Conservation (phyloP, 2,329 filamentous ascomycete genomes). For the Cercospora sp. region DNA sequence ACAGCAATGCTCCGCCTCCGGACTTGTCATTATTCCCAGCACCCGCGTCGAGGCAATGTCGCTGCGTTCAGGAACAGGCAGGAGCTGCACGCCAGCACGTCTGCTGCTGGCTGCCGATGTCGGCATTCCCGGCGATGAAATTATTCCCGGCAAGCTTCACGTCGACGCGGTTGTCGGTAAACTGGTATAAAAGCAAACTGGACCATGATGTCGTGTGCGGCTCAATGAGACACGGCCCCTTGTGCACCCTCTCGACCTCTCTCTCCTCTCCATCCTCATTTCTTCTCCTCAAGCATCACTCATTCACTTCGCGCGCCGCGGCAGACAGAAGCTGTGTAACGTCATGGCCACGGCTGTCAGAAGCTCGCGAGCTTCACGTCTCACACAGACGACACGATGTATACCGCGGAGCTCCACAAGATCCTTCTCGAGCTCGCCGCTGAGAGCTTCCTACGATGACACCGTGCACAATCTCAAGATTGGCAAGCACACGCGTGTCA, state of each 20-base stretch:
- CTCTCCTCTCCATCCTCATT: not conserved
- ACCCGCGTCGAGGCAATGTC: not conserved
- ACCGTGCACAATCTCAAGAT: slow-evolving; percentile 68
- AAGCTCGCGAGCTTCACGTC: slow-evolving; percentile 25
- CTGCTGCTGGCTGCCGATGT: slow-evolving; percentile 10
- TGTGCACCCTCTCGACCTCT: not conserved
- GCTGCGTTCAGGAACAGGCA: slow-evolving; percentile 14
- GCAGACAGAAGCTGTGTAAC: not conserved
- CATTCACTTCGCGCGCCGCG: not conserved
- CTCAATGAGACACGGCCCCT: not conserved
- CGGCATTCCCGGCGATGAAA: slow-evolving; percentile 8
- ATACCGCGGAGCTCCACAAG: slow-evolving; percentile 18
- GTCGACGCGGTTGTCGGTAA: slow-evolving; percentile 21
- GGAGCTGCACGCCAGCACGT: not conserved
- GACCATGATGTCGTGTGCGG: slow-evolving; percentile 12
- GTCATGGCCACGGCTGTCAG: slow-evolving; percentile 30
- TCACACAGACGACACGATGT: slow-evolving; percentile 22
- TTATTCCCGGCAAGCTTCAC: slow-evolving; percentile 19
- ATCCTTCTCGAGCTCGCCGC: slow-evolving; percentile 34
- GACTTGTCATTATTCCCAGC: not conserved
- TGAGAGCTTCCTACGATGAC: slow-evolving; percentile 54
- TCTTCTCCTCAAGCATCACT: not conserved
- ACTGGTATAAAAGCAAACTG: slow-evolving; percentile 20
- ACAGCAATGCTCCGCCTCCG: not conserved
- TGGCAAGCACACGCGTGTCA: slow-evolving; percentile 64